Percentiles rank a stretch among this genome's conserved stretches.
These are phyloP conservation scores for Alternaria sp. DNA, from an alignment of 2,329 filamentous ascomycete genomes.

Conservation along the genomic window DNA sequence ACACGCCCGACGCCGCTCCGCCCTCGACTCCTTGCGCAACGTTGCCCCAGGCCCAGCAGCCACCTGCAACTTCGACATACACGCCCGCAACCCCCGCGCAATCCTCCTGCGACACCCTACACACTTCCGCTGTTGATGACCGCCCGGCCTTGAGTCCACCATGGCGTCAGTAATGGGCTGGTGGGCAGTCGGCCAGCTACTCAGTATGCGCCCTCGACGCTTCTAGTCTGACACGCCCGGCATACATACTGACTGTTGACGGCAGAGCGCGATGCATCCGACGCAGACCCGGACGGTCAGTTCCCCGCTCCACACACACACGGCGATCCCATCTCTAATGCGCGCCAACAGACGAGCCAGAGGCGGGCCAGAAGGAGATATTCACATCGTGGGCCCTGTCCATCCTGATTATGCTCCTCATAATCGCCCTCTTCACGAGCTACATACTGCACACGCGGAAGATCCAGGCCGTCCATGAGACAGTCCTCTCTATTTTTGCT, in stretches of 20 bases:
- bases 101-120: constrained; percentile 5
- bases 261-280: constrained; percentile 53
- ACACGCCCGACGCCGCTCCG: constrained; percentile 1
- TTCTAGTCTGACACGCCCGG: not conserved
- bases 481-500: constrained; percentile 96
- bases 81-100: not conserved
- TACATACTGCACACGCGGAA: constrained; percentile 96
- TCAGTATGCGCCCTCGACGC: constrained; percentile 42
- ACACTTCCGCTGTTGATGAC: constrained; percentile 35
- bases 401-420: constrained; percentile 93
- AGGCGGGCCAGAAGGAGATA: constrained; percentile 90
- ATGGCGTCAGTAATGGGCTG: constrained; percentile 49
- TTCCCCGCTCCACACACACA: constrained; percentile 18
- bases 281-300: constrained; percentile 56
- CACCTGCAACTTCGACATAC: constrained; percentile 17
- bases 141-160: constrained; percentile 32
- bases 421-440: constrained; percentile 93
- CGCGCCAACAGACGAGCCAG: constrained; percentile 65
- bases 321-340: constrained; percentile 43
- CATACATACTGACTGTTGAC: constrained; percentile 10
- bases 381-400: constrained; percentile 97
- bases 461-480: constrained; percentile 97
- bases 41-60: constrained; percentile 24
- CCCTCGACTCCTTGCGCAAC: constrained; percentile 21
- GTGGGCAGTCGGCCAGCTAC: constrained; percentile 46